Percentiles rank a stretch among this genome's conserved stretches.
These are phyloP conservation scores for Colletotrichum viniferum DNA, from an alignment of 2,329 filamentous ascomycete species.

Conservation along the genomic window DNA sequence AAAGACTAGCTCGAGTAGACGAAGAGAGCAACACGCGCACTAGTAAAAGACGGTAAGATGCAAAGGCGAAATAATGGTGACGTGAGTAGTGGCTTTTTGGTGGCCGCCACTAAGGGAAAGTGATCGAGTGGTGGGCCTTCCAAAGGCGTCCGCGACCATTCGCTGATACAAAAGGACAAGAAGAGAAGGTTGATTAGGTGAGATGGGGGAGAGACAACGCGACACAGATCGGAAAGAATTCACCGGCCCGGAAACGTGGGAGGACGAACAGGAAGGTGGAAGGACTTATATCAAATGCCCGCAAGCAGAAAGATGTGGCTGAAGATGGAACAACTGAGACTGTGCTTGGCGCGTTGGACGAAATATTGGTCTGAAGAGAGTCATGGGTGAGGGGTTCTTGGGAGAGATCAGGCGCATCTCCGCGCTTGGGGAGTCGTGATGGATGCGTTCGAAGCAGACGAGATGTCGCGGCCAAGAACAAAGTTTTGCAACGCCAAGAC, in stretches of 20 bases:
- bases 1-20: background rate
- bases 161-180: background rate
- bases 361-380: background rate
- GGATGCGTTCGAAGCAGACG: constrained; percentile 9
- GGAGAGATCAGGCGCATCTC: constrained; percentile 1
- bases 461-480: constrained; percentile 13
- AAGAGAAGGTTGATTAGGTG: constrained; percentile 4
- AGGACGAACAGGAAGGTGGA: background rate
- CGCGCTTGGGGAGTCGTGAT: background rate
- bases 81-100: background rate
- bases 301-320: background rate
- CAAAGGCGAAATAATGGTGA: background rate
- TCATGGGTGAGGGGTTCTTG: background rate
- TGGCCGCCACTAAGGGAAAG: background rate
- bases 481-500: constrained; percentile 11
- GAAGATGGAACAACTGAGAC: background rate
- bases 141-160: constrained; percentile 16
- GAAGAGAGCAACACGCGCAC: background rate
- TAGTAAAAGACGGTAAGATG: background rate
- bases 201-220: background rate
- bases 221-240: constrained; percentile 2
- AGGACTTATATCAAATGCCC: constrained; percentile 8
- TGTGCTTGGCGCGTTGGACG: background rate
- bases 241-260: background rate
- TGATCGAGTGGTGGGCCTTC: constrained; percentile 6